Evolutionary conservation across 495 filamentous ascomycete genomes (phyloP).

Genomic region (Trichoderma erinaceum): DNA sequence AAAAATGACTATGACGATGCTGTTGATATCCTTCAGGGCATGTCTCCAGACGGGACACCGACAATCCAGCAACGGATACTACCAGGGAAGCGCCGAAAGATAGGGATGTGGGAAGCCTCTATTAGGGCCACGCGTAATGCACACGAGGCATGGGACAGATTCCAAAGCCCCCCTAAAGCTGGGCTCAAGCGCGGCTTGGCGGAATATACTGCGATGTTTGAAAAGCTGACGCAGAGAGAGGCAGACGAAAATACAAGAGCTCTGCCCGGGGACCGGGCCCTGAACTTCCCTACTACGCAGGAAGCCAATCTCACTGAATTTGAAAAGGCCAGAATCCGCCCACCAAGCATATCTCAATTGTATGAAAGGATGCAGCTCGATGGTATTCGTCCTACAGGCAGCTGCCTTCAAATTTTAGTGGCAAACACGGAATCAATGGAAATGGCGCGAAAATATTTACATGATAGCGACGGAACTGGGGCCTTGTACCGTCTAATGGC

Average conservation of each 20-base stretch:
- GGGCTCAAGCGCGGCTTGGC: conserved; percentile 25
- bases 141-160: conserved; percentile 40
- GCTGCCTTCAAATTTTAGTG: conserved; percentile 32
- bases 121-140: conserved; percentile 38
- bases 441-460: conserved; percentile 31
- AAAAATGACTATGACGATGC: conserved; percentile 30
- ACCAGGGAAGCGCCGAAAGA: conserved; percentile 7
- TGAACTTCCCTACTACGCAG: conserved; percentile 30
- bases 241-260: conserved; percentile 18
- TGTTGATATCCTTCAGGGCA: conserved; percentile 34
- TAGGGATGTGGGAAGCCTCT: conserved; percentile 32
- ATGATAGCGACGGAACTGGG: conserved; percentile 23
- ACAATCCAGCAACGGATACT: conserved; percentile 36
- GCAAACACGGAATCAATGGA: conserved; percentile 27
- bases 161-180: conserved; percentile 28
- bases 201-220: conserved; percentile 42
- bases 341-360: conserved; percentile 32
- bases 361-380: conserved; percentile 34
- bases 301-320: conserved; percentile 38
- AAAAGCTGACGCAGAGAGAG: conserved; percentile 31
- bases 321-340: conserved; percentile 35
- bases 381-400: conserved; percentile 30
- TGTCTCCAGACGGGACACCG: conserved; percentile 25
- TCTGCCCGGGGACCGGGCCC: conserved; percentile 35
- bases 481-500: background rate